Evolutionary conservation across 2,329 filamentous ascomycete species (phyloP), one percentile per base, ranked within the genome.

Genomic region (Arthrobotrys sphaeroides): DNA sequence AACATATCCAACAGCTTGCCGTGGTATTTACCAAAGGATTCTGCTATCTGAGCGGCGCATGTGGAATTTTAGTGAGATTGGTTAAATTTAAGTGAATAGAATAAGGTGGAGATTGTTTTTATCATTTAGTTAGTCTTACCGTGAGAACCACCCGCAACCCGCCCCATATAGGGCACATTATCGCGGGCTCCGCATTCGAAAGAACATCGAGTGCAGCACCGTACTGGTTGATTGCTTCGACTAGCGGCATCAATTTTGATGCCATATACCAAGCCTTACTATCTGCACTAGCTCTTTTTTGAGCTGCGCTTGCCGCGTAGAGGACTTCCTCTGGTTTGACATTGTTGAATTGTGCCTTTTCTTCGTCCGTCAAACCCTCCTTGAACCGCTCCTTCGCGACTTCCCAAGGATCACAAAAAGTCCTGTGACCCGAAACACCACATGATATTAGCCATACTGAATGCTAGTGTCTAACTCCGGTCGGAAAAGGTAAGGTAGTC

Each of bases 1-100:
- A 80, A 77, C 79, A 80, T 80, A 31, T 79, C 77, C 12, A 77
- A 53, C 31, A 80, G 66, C 20, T 78, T 78, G 40, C 77, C 73
- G 57, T 79, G 79, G 38, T 80, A 79, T 64, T 79, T 79, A 10
- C 73, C 68, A 22, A 78, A 78, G 36, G 64, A 72, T 28, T 69
- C 66, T 1, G 79, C 78, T 57, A 79, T 60, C 78, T 79, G 43
- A 24, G 18, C 9, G 33, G 3, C 18, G 43, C 24, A 31, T n/a
- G 40, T 5, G 26, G 6, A 45, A n/a, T n/a, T n/a, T n/a, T n/a
- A n/a, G n/a, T n/a, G n/a, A n/a, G n/a, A n/a, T n/a, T n/a, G n/a
- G n/a, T n/a, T n/a, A n/a, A n/a, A n/a, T n/a, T n/a, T n/a, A n/a
- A n/a, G n/a, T n/a, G n/a, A n/a, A n/a, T n/a, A n/a, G n/a, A n/a